Evolutionary conservation across 257 asterid species (phyloP).

Genomic region (Solanum sparsipilum): DNA sequence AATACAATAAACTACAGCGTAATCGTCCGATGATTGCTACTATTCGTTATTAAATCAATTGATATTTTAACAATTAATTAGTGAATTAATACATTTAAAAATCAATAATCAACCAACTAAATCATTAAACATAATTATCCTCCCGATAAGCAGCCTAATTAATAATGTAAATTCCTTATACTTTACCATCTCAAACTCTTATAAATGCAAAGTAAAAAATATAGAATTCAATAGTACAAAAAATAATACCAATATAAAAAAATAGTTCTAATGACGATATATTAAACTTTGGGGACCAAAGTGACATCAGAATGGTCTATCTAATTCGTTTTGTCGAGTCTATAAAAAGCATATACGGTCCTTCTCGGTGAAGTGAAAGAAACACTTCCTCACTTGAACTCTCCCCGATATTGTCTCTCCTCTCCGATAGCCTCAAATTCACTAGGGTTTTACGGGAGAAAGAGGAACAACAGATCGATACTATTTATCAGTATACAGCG

Average conservation of each 20-base stretch:
- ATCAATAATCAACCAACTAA: not conserved
- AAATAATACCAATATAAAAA: not conserved
- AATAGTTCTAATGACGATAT: not conserved
- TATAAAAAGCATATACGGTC: not conserved
- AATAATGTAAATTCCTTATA: not conserved
- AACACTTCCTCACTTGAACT: not conserved
- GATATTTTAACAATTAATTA: not conserved
- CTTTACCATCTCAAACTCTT: not conserved
- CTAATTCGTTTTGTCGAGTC: not conserved
- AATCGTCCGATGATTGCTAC: not conserved
- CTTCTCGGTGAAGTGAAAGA: not conserved
- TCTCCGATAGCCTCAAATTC: not conserved
- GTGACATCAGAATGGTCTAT: not conserved
- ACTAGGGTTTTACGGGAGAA: not conserved
- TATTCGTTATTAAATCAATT: not conserved
- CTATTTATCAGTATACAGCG: not conserved
- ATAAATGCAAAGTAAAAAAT: not conserved
- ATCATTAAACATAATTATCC: too few species aligned
- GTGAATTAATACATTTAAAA: not conserved
- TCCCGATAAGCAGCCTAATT: too few species aligned
- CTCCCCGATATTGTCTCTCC: not conserved
- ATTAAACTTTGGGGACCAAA: not conserved
- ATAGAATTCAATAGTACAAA: not conserved
- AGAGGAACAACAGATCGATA: not conserved
- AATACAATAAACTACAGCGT: too few species aligned